Evolutionary conservation across 257 asterid species (phyloP).

Genomic region (Thymus mandschuricus): DNA sequence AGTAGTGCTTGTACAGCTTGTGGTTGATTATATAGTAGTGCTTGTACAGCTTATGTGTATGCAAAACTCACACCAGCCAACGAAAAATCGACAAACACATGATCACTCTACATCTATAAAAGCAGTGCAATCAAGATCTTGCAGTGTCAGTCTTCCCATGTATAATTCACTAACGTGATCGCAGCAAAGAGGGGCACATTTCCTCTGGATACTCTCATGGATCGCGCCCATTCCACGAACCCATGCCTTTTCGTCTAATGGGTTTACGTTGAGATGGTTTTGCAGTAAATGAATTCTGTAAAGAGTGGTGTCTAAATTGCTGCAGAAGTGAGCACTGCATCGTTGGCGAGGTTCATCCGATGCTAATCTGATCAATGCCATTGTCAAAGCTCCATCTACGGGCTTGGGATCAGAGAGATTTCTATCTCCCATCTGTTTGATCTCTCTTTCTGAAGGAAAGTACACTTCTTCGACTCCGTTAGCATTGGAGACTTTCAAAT

Average conservation of each 20-base stretch:
- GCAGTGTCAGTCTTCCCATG: slow-evolving; percentile 76
- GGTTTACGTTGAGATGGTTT: slow-evolving; percentile 39
- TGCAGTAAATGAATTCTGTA: slow-evolving; percentile 64
- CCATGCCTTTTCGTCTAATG: slow-evolving; percentile 40
- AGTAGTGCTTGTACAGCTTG: not conserved
- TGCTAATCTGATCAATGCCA: slow-evolving; percentile 69
- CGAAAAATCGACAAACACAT: not conserved
- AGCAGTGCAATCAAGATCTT: slow-evolving; percentile 67
- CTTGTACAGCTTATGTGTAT: no score
- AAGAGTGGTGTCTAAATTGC: slow-evolving; percentile 50
- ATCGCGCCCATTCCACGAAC: slow-evolving; percentile 57
- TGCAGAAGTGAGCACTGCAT: slow-evolving; percentile 80
- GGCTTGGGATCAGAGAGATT: slow-evolving; percentile 73
- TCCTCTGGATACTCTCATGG: slow-evolving; percentile 61
- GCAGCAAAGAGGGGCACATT: slow-evolving; percentile 73
- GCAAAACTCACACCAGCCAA: not conserved
- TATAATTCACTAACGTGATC: slow-evolving; percentile 71
- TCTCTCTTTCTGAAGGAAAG: slow-evolving; percentile 86
- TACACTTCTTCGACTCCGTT: slow-evolving; percentile 46
- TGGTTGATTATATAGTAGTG: not conserved
- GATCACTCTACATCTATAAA: slow-evolving; percentile 51
- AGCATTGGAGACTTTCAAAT: slow-evolving; percentile 50
- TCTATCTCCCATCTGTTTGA: slow-evolving; percentile 77
- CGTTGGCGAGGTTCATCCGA: slow-evolving; percentile 59
- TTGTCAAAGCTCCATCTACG: slow-evolving; percentile 66